Evolutionary conservation across 129 eudicot species (phyloP), one percentile per base, ranked within the genome.

Genomic region (Smallanthus sonchifolius): DNA sequence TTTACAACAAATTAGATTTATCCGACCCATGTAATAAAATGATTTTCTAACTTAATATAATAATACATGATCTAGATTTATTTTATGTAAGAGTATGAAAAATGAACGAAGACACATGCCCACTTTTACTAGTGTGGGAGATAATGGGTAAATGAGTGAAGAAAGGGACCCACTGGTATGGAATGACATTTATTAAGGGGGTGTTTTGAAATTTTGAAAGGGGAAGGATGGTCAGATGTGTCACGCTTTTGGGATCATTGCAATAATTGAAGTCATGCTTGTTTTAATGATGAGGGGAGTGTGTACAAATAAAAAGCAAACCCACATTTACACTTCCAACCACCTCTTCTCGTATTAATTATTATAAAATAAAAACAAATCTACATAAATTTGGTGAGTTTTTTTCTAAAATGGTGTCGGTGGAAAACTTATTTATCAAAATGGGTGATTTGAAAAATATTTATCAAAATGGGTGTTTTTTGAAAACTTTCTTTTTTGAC

Each of bases 191-290:
- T 54, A 64, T 7, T 1, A 20, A 20, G 65, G 32, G 68, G 17
- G 32, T 70, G 47, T 71, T 65, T 71, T 79, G 65, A 38, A 78
- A 49, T 4, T 63, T 28, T 35, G 6, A 40, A 63, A 65, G 51
- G 42, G 24, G 35, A 48, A 78, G 57, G 74, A 68, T 72, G 83
- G 83, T 72, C 83, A 79, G 83, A 79, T 52, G 51, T 79, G 83
- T 79, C 83, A 79, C 78, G 83, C 78, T 79, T 79, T 72, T 79
- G 57, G 83, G 78, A 65, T 79, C 83, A 72, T 43, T 72, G 74
- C 83, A 79, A 72, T 72, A 52, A 79, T 77, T 79, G 83, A 72
- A 52, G 83, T 79, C 83, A 79, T 79, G 83, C 83, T 79, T 72
- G 77, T 52, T 72, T 79, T 79, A 65, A 79, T 79, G 78, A 79